Evolutionary conservation across 805 yeast species (phyloP).

Genomic region (Lipomyces japonicus): DNA sequence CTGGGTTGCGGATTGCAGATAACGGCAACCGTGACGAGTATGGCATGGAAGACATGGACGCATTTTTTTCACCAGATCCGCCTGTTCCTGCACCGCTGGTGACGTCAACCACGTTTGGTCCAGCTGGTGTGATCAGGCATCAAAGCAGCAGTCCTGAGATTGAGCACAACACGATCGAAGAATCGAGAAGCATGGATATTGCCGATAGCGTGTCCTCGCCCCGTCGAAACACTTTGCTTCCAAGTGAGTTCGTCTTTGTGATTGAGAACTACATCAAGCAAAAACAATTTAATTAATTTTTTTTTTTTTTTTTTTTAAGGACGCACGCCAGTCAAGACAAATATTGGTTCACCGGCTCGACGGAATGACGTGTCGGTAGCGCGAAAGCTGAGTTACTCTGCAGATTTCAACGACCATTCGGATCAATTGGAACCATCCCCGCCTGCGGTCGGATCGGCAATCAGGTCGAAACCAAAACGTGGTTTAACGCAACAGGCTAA

Average conservation of each 20-base stretch:
- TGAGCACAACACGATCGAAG: conserved; percentile 17
- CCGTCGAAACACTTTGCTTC: not conserved
- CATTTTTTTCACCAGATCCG: conserved; percentile 28
- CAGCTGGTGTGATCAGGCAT: no score
- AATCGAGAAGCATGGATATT: conserved; percentile 22
- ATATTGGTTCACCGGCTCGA: conserved; percentile 26
- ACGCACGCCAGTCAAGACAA: conserved; percentile 27
- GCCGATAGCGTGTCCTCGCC: conserved; percentile 6
- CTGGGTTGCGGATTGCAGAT: conserved; percentile 30
- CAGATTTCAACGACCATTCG: not conserved
- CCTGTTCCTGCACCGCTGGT: conserved; percentile 1
- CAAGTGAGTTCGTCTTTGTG: not conserved
- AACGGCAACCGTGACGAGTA: conserved; percentile 29
- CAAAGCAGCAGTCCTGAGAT: no score
- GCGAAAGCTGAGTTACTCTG: conserved; percentile 6
- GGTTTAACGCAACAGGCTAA: not conserved
- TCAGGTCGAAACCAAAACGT: not conserved
- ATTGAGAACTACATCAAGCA: no score
- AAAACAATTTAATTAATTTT: not conserved
- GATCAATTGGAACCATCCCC: no score
- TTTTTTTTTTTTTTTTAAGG: conserved; percentile 2
- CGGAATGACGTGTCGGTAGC: conserved; percentile 15
- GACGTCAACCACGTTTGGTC: no score
- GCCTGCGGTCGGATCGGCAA: not conserved
- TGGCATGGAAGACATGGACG: conserved; percentile 31